Evolutionary conservation across 2,329 filamentous ascomycete species (phyloP).

Genomic region (Whalleya microplaca): DNA sequence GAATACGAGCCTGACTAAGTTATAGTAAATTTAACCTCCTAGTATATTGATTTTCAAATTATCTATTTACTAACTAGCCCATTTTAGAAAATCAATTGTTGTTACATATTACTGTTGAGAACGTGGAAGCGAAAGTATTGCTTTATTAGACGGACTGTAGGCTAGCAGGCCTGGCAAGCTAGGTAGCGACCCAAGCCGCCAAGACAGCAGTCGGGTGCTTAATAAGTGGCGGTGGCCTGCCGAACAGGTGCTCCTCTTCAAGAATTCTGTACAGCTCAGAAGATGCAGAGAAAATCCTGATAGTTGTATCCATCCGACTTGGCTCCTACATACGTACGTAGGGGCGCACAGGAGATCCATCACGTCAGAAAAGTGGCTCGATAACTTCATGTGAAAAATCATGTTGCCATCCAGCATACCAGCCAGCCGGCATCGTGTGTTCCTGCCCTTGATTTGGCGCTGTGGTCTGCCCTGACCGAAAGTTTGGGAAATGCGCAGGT

Average conservation of each 20-base stretch:
- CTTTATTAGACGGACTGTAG: no score
- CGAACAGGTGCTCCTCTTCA: neutral
- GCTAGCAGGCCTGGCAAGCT: no score
- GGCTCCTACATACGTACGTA: neutral
- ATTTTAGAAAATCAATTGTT: no score
- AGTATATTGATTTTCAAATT: no score
- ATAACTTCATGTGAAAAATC: neutral
- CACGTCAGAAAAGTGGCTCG: neutral
- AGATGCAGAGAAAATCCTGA: neutral
- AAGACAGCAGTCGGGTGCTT: neutral
- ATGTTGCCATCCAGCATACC: no score
- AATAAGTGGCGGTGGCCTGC: neutral
- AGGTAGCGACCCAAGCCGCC: no score
- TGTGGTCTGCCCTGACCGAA: neutral
- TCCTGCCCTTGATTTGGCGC: neutral
- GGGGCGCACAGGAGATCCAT: neutral
- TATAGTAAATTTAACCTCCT: no score
- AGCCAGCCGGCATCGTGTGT: no score
- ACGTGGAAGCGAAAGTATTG: no score
- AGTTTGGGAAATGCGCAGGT: neutral
- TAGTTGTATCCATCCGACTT: neutral
- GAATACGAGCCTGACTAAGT: no score
- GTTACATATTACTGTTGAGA: no score
- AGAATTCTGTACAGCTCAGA: neutral
- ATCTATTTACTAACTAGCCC: no score